Conservation (phyloP, 2,329 filamentous ascomycete species). For the Tolypocladium cylindrosporum region DNA sequence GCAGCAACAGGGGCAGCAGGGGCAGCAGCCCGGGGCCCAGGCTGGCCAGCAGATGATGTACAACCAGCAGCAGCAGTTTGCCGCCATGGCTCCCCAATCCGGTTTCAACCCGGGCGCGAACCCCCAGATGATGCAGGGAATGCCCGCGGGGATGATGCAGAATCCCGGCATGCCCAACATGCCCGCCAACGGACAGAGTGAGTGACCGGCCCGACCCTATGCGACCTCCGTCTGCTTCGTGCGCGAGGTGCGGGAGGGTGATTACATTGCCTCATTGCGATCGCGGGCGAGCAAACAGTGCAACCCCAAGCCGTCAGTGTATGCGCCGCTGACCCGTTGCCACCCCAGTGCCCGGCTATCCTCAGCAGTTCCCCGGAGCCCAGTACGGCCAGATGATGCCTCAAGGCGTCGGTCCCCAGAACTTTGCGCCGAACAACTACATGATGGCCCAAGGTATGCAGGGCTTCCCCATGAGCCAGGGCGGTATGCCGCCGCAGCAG, state of each 20-base stretch:
- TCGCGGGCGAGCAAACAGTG: background rate
- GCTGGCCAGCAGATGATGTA: constrained; percentile 48
- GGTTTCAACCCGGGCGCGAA: constrained; percentile 40
- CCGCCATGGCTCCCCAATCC: constrained; percentile 40
- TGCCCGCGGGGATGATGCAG: constrained; percentile 53
- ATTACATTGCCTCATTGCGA: background rate
- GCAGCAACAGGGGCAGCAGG: constrained; percentile 38
- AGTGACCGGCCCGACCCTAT: constrained; percentile 19
- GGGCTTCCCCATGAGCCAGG: constrained; percentile 45
- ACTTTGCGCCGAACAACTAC: constrained; percentile 33
- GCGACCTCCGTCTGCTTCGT: background rate
- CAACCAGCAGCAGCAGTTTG: constrained; percentile 44
- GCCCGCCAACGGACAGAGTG: constrained; percentile 50
- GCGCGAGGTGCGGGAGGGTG: background rate
- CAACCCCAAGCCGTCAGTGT: background rate
- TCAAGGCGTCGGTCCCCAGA: constrained; percentile 38
- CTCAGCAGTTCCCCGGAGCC: constrained; percentile 46
- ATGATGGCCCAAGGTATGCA: constrained; percentile 46
- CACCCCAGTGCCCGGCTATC: constrained; percentile 43
- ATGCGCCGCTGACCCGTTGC: constrained; percentile 7
- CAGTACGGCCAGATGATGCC: constrained; percentile 46
- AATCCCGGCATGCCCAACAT: constrained; percentile 49
- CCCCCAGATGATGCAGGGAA: constrained; percentile 44
- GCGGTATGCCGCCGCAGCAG: constrained; percentile 37
- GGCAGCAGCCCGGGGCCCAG: constrained; percentile 24